Evolutionary conservation across 1,284 basidiomycete species (phyloP).

Genomic region (Apiotrichum laibachii): DNA sequence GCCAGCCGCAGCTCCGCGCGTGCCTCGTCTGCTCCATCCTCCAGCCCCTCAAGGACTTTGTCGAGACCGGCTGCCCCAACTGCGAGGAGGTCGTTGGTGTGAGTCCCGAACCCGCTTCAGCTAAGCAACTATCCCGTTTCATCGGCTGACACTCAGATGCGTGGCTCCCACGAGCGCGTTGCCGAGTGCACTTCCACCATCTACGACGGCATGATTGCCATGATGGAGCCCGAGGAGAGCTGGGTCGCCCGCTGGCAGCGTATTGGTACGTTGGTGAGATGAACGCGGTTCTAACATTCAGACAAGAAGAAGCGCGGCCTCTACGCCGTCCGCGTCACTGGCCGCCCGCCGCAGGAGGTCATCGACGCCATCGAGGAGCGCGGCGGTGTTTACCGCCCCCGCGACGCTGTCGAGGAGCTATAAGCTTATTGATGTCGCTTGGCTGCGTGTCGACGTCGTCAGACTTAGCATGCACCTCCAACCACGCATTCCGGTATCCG

Average conservation of each 20-base stretch:
- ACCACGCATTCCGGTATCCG: no score
- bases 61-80: constrained; percentile 86
- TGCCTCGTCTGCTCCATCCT: constrained; percentile 91
- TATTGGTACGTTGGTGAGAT: constrained; percentile 62
- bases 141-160: constrained; percentile 62
- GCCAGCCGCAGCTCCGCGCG: constrained; percentile 64
- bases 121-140: not conserved
- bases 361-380: constrained; percentile 57
- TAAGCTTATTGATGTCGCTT: not conserved
- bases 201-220: constrained; percentile 88
- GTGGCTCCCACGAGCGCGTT: constrained; percentile 79
- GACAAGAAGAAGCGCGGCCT: constrained; percentile 81
- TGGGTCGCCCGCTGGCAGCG: constrained; percentile 96
- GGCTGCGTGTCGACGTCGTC: no score
- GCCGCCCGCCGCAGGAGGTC: constrained; percentile 79
- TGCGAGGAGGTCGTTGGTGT: constrained; percentile 95
- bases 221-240: constrained; percentile 81
- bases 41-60: constrained; percentile 79
- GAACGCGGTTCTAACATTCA: constrained; percentile 39
- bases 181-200: constrained; percentile 85
- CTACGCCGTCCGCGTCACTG: constrained; percentile 83
- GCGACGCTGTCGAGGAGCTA: constrained; percentile 45
- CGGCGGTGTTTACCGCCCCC: constrained; percentile 43
- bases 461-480: no score
- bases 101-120: constrained; percentile 24